Percentiles rank a stretch among this genome's conserved stretches.
These are phyloP conservation scores for Rhinocladiella similis DNA, from an alignment of 2,329 filamentous ascomycete species.

Conservation along the genomic window DNA sequence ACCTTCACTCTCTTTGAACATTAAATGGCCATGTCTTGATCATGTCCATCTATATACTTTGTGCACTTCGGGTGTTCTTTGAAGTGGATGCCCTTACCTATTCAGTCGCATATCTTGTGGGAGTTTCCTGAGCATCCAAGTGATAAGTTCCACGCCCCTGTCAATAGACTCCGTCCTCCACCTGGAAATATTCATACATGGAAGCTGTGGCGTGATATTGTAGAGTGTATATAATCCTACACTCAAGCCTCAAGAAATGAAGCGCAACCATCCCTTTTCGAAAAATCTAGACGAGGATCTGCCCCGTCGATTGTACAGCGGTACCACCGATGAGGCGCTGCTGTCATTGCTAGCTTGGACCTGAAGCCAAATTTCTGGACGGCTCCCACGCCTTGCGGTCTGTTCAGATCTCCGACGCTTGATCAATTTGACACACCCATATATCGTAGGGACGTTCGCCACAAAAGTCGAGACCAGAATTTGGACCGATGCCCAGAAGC, in stretches of 20 bases:
- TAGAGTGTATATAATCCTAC: background rate
- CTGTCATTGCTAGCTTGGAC: constrained; percentile 18
- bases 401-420: constrained; percentile 21
- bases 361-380: constrained; percentile 26
- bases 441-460: constrained; percentile 42
- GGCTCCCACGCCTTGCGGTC: constrained; percentile 15
- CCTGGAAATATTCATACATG: too few species aligned
- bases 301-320: constrained; percentile 4
- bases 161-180: too few species aligned
- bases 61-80: too few species aligned
- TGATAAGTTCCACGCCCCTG: too few species aligned
- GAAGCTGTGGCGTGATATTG: background rate
- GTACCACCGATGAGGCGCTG: constrained; percentile 2
- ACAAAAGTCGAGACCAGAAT: constrained; percentile 36
- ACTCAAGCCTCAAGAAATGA: constrained; percentile 12
- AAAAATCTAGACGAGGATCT: constrained; percentile 8
- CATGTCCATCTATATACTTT: too few species aligned
- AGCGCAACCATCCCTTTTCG: constrained; percentile 19
- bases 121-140: too few species aligned
- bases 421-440: constrained; percentile 22
- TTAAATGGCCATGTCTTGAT: too few species aligned
- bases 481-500: constrained; percentile 42
- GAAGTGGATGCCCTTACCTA: too few species aligned
- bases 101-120: too few species aligned
- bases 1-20: too few species aligned